These are phyloP conservation scores for Castanopsis chinensis DNA, from an alignment of 306 rosid species.

Conservation along the genomic window DNA sequence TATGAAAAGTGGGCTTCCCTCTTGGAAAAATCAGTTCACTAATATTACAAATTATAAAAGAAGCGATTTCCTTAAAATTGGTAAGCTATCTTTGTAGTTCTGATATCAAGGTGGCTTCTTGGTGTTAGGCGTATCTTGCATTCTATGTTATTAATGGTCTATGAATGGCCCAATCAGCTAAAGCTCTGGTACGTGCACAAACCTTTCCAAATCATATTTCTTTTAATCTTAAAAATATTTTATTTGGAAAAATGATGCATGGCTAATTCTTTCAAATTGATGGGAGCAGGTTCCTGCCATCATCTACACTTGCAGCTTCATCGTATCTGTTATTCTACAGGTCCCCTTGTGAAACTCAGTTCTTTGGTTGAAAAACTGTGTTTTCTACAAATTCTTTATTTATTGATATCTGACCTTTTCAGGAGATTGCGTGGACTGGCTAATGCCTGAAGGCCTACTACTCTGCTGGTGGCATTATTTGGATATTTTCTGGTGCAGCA, in stretches of 20 bases:
- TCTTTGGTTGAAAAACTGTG: background rate
- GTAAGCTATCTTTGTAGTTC: conserved; percentile 2
- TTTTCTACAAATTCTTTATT: background rate
- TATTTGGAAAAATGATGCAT: conserved; percentile 2
- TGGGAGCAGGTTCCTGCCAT: conserved; percentile 89
- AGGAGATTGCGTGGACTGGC: conserved; percentile 91
- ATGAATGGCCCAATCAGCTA: conserved; percentile 76
- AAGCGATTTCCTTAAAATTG: background rate
- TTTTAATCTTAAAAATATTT: conserved; percentile 14
- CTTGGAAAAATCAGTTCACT: background rate
- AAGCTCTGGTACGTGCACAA: conserved; percentile 70
- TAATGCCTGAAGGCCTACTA: conserved; percentile 67
- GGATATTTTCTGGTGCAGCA: conserved; percentile 81
- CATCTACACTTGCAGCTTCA: conserved; percentile 84
- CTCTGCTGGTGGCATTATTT: conserved; percentile 72
- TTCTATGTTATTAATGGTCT: conserved; percentile 83
- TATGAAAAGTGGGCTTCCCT: background rate
- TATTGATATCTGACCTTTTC: background rate
- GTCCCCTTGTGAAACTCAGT: conserved; percentile 36
- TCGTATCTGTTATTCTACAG: conserved; percentile 76
- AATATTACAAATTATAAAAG: background rate
- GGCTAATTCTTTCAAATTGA: conserved; percentile 30
- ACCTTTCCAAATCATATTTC: conserved; percentile 19
- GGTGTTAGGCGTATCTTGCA: conserved; percentile 90
- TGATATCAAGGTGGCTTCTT: conserved; percentile 26